Conservation (phyloP, 2,329 filamentous ascomycete species). For the Nemania sp. region DNA sequence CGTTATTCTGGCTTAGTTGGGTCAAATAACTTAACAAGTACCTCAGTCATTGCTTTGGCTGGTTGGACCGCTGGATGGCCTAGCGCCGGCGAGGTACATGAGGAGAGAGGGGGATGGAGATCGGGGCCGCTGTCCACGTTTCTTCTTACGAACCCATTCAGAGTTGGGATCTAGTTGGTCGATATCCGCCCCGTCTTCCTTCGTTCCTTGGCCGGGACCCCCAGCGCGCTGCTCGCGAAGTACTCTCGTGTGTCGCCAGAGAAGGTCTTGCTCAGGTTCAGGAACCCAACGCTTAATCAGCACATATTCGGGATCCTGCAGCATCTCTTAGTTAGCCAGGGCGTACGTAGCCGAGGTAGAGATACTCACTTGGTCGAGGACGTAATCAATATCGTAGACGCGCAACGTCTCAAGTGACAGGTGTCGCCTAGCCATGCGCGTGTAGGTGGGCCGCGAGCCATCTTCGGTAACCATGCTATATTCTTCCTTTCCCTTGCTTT, state of each 20-base stretch:
- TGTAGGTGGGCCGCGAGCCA: neutral
- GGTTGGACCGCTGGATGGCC: no score
- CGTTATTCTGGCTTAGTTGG: no score
- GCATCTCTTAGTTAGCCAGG: neutral
- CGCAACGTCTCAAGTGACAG: constrained; percentile 52
- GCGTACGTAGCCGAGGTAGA: constrained; percentile 62
- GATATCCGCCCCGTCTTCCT: no score
- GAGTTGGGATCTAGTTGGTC: no score
- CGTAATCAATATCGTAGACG: constrained; percentile 55
- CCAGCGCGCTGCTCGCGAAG: constrained; percentile 67
- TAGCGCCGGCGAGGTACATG: neutral
- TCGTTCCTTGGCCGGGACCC: no score
- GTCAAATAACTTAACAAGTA: no score
- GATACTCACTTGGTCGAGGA: neutral
- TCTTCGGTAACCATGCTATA: neutral
- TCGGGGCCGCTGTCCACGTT: neutral
- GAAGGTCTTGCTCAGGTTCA: constrained; percentile 75
- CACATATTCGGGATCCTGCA: constrained; percentile 74
- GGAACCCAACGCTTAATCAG: constrained; percentile 79
- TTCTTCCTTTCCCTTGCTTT: neutral
- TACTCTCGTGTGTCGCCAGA: constrained; percentile 77
- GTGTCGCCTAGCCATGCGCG: neutral
- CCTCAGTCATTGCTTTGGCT: no score
- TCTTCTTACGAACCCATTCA: neutral
- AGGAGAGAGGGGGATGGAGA: neutral